Conservation (phyloP, 1,284 basidiomycete species). For the Irpex sp. region DNA sequence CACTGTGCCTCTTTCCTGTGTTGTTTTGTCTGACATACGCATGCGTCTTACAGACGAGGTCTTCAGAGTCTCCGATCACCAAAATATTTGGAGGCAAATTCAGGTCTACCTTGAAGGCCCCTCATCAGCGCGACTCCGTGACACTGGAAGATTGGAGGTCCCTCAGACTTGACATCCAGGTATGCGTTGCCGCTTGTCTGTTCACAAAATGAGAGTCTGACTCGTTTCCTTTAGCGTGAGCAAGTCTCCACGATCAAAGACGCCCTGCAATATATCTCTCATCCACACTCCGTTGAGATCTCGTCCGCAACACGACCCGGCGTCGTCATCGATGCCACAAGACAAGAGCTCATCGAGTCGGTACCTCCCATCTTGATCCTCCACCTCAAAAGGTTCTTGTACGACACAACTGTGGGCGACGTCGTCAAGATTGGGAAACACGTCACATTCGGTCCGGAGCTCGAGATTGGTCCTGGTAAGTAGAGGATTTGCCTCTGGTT, state of each 20-base stretch:
- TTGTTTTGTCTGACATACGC: background rate
- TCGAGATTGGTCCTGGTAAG: slow-evolving; percentile 73
- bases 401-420: slow-evolving; percentile 76
- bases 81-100: slow-evolving; percentile 93
- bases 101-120: slow-evolving; percentile 81
- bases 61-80: slow-evolving; percentile 84
- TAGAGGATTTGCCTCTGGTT: too few species aligned
- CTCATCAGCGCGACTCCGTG: slow-evolving; percentile 83
- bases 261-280: slow-evolving; percentile 77
- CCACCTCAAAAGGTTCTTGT: slow-evolving; percentile 92
- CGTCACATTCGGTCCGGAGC: slow-evolving; percentile 73
- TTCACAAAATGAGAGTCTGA: background rate
- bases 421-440: slow-evolving; percentile 87
- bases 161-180: slow-evolving; percentile 87
- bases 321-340: slow-evolving; percentile 75
- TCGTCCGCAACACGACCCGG: slow-evolving; percentile 57
- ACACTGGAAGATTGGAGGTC: slow-evolving; percentile 93
- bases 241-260: slow-evolving; percentile 80
- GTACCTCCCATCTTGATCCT: slow-evolving; percentile 87
- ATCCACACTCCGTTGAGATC: slow-evolving; percentile 81
- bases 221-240: slow-evolving; percentile 46
- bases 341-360: slow-evolving; percentile 84
- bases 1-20: background rate
- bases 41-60: slow-evolving; percentile 63
- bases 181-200: slow-evolving; percentile 25